These are phyloP conservation scores for Acanthamoeba polyphaga DNA, from an alignment of 208 protist species.

Conservation along the genomic window DNA sequence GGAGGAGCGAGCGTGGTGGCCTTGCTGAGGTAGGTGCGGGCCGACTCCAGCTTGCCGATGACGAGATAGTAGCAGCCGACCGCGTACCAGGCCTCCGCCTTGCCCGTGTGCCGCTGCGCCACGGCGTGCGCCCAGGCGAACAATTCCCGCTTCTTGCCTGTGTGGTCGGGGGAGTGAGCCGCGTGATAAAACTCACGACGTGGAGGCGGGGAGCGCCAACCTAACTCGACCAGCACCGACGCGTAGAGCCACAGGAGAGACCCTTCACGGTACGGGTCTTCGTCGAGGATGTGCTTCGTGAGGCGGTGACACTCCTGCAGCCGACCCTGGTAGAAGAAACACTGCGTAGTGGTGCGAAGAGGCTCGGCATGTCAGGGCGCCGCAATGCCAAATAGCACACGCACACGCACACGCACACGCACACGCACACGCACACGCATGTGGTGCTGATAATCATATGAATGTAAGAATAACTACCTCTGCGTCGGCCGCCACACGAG, in stretches of 20 bases:
- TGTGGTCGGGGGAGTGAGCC: background rate
- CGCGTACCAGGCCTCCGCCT: conserved; percentile 83
- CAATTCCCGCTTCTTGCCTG: conserved; percentile 62
- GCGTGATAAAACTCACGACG: background rate
- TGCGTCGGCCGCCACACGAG: background rate
- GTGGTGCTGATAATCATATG: too few species aligned
- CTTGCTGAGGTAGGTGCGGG: conserved; percentile 7
- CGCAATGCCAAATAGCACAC: too few species aligned
- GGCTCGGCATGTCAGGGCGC: too few species aligned
- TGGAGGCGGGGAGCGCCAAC: background rate
- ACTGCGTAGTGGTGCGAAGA: background rate
- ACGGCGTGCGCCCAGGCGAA: conserved; percentile 78
- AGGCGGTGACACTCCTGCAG: background rate
- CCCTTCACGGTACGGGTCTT: background rate
- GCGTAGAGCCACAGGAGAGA: conserved; percentile 7
- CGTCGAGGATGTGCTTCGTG: background rate
- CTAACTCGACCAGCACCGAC: conserved; percentile 8
- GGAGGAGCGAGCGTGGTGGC: background rate
- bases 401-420: too few species aligned
- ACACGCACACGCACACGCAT: too few species aligned
- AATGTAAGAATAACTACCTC: background rate
- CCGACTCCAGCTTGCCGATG: conserved; percentile 70
- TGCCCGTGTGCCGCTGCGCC: conserved; percentile 51
- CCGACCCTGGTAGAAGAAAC: background rate
- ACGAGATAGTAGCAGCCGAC: conserved; percentile 85